Evolutionary conservation across 768 basidiomycete genomes (phyloP).

Genomic region (Exsudoporus frostii): DNA sequence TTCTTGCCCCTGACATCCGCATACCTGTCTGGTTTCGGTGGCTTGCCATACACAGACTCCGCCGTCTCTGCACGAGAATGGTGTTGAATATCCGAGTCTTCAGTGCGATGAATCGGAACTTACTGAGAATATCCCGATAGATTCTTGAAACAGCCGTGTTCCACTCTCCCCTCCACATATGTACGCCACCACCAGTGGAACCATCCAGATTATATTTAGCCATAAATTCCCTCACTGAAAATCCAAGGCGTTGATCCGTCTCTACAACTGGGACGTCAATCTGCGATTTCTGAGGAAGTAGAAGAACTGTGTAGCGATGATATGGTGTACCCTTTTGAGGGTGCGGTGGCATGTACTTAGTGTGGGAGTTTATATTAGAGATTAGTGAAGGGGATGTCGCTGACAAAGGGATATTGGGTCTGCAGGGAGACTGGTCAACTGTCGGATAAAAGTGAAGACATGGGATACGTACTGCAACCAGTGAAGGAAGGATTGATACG

Average conservation of each 20-base stretch:
- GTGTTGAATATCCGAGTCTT: not conserved
- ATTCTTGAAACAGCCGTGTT: slow-evolving; percentile 59
- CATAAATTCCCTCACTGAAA: slow-evolving; percentile 66
- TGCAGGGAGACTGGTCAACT: slow-evolving; percentile 24
- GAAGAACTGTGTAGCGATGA: slow-evolving; percentile 81
- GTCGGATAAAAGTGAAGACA: not conserved
- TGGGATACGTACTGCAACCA: slow-evolving; percentile 69
- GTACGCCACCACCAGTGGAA: slow-evolving; percentile 62
- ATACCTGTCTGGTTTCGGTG: slow-evolving; percentile 31
- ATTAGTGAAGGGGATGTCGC: slow-evolving; percentile 45
- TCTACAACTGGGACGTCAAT: slow-evolving; percentile 46
- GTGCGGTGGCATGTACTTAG: slow-evolving; percentile 84
- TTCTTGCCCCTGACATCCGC: slow-evolving; percentile 28
- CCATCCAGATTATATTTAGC: slow-evolving; percentile 51
- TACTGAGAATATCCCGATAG: slow-evolving; percentile 65
- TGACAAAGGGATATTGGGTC: slow-evolving; percentile 81
- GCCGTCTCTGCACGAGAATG: slow-evolving; percentile 12
- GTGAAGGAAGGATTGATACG: slow-evolving; percentile 75
- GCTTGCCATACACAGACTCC: slow-evolving; percentile 26
- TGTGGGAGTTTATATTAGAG: slow-evolving; percentile 50
- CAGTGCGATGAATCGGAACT: slow-evolving; percentile 29
- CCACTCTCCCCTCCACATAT: slow-evolving; percentile 86
- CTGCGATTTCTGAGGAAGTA: slow-evolving; percentile 64
- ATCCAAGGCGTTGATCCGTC: slow-evolving; percentile 50
- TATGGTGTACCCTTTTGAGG: slow-evolving; percentile 86